Base-by-base conservation (phyloP, 805 yeast genomes). In the Monosporozyma siamensis region DNA sequence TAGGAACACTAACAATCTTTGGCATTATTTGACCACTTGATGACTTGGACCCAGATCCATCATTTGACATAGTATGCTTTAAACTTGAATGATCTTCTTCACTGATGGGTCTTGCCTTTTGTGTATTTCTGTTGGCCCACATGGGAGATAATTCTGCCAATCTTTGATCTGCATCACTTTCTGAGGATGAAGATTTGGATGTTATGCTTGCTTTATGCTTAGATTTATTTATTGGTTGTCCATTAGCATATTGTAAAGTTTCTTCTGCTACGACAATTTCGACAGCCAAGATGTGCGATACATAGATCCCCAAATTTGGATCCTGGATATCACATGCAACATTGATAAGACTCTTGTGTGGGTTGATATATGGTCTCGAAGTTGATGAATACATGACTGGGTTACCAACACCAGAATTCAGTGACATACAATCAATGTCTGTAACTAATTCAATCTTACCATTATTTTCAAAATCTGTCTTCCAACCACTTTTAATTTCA, bases 191-290 rank as follows among this genome's bases (percentile, higher is more conserved):
- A 14, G 42, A 15, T n/a, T 26, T n/a, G n/a, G n/a, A n/a, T n/a
- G n/a, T 36, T 12, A 26, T 22, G 3, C 36, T 21, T 3, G 30
- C 15, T 6, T 41, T 32, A 6, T 29, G 17, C 8, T 43, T 47
- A 4, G 44, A 30, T 23, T 49, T 48, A 21, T 46, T 43, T 20
- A 62, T 45, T 3, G 67, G 59, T 20, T 59, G 58, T 0, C 67
- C 59, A 34, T 56, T 52, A 0, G 64, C 48, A 42, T 58, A 48
- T 53, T 75, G 81, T 25, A 82, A 59, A 7, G 77, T 49, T 58
- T 92, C 99, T 63, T 92, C 98, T 3, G 96, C 96, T 32, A 92
- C 87, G n/a, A 90, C 84, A 40, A 88, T 77, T 62, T 92, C 98
- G 29, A 89, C 78, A 11, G 87, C 75, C 37, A 92, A 66, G 18